Base-by-base conservation (phyloP, 805 yeast genomes). In the Yamadazyma sp. region DNA sequence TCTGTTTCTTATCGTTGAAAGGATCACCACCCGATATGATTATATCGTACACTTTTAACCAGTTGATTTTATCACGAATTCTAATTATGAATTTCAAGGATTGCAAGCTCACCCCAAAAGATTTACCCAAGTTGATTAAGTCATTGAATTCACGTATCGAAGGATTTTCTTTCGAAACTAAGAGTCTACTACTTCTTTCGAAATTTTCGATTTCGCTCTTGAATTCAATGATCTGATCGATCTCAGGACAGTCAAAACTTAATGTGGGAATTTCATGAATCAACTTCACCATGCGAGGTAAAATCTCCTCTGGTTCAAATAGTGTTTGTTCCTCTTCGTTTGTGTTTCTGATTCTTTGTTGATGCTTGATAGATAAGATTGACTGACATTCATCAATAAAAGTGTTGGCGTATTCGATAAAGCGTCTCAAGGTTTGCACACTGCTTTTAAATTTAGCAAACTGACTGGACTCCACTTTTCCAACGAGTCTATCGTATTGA, bases 371-470 rank as follows among this genome's bases (percentile, higher is more conserved):
- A 7, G 77, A 67, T 44, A 83, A 51, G 13, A 80, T 53, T 2
- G 58, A 61, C 43, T 75, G 79, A 16, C 84, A 83, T 23, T 71
- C 70, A 12, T 75, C 80, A 15, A 72, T 63, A 73, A 84, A 79
- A 6, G 53, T 55, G 33, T 67, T 70, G 1, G 83, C 75, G 12
- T 60, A 54, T 2, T 60, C 61, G 19, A 81, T 59, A 41, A 73
- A 73, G 1, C 40, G 41, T 35, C 63, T 59, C 38, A 84, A 57
- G 17, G 57, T 60, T 12, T 50, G 47, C 25, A 46, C 22, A 24
- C 29, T 18, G 5, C 18, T 15, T 14, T 40, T 42, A 26, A 49
- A 49, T n/a, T 31, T 18, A 10, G 28, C 19, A 6, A 46, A 31
- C 22, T 9, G n/a, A 3, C 6, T 16, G 5, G 29, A 12, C 13